phyloP scores from a whole-genome alignment of 768 basidiomycete genomes.

The Stropharia rugosoannulata region DNA sequence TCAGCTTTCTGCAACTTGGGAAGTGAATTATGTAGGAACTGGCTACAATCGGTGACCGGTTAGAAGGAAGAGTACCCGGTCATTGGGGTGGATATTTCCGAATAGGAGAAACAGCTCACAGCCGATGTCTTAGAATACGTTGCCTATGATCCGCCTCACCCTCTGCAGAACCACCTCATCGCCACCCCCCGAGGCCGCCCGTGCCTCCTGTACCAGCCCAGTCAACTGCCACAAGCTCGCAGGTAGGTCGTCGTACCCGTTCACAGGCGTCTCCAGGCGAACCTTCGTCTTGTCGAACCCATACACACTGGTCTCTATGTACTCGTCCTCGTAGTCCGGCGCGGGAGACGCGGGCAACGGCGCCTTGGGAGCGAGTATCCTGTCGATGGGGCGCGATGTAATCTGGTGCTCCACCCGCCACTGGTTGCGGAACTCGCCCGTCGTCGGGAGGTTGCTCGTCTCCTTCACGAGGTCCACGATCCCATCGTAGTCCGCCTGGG shows the following conservation, averaged over 20 bases:
- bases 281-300: slow-evolving; percentile 10
- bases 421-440: slow-evolving; percentile 9
- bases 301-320: slow-evolving; percentile 11
- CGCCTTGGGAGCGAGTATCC: slow-evolving; percentile 5
- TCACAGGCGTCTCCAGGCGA: slow-evolving; percentile 5
- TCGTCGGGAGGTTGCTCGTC: slow-evolving; percentile 3
- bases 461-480: slow-evolving; percentile 4
- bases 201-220: slow-evolving; percentile 11
- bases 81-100: no score
- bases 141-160: slow-evolving; percentile 7
- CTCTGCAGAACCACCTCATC: slow-evolving; percentile 6
- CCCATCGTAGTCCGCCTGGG: slow-evolving; percentile 9
- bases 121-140: slow-evolving; percentile 6
- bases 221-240: slow-evolving; percentile 11
- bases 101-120: neutral
- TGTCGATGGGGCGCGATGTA: slow-evolving; percentile 11
- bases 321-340: slow-evolving; percentile 9
- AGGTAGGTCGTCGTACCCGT: slow-evolving; percentile 4
- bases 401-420: slow-evolving; percentile 12
- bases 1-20: no score
- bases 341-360: neutral
- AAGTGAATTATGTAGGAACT: no score
- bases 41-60: no score
- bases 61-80: no score
- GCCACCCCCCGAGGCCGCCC: neutral